Evolutionary conservation across 352 stramenopile genomes (phyloP).

Genomic region (Globisporangium lucens): DNA sequence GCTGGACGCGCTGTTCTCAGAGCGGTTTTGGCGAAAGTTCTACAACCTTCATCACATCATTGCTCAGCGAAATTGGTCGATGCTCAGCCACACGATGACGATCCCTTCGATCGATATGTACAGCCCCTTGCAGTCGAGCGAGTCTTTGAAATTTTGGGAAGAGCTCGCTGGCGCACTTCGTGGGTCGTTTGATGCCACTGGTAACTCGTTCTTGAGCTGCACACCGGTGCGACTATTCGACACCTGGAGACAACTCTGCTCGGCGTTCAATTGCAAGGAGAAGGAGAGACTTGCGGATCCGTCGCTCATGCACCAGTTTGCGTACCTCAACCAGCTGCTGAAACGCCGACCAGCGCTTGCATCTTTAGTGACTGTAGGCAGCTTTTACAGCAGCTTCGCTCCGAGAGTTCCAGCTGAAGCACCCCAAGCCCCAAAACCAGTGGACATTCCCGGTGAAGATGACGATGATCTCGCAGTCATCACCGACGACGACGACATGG

Average conservation of each 20-base stretch:
- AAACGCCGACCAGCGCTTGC: neutral
- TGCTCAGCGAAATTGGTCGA: slow-evolving; percentile 17
- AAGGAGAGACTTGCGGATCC: neutral
- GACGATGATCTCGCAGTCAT: slow-evolving; percentile 12
- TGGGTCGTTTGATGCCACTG: neutral
- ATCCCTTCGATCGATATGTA: slow-evolving; percentile 22
- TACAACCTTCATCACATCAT: slow-evolving; percentile 16
- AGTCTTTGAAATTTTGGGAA: slow-evolving; percentile 18
- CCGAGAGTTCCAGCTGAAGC: neutral
- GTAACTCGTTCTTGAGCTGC: neutral
- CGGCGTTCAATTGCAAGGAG: slow-evolving; percentile 1
- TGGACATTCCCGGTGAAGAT: slow-evolving; percentile 14
- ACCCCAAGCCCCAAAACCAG: neutral
- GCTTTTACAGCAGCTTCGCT: neutral
- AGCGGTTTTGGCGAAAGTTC: slow-evolving; percentile 17
- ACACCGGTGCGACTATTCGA: neutral
- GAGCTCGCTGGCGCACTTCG: slow-evolving; percentile 5
- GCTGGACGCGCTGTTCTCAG: slow-evolving; percentile 20
- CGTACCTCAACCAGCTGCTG: slow-evolving; percentile 4
- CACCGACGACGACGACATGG: slow-evolving; percentile 10
- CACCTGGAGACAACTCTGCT: neutral
- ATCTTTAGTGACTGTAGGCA: neutral
- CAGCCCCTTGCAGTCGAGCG: slow-evolving; percentile 16
- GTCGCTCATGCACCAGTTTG: neutral
- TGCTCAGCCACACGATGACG: slow-evolving; percentile 21